phyloP scores from a whole-genome alignment of 1,139 yeast species.

The Candida sp. region DNA sequence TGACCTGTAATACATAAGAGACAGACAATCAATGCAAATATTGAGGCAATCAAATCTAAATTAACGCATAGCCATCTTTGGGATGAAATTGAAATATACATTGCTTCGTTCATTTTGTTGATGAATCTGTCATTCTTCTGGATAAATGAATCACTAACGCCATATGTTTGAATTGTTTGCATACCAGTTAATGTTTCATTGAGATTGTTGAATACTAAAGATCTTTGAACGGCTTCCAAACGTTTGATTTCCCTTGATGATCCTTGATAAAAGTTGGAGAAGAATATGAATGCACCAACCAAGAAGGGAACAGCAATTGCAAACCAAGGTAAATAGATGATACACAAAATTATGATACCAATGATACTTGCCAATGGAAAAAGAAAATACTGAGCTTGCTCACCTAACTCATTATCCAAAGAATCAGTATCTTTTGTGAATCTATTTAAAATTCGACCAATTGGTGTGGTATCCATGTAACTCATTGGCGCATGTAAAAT shows the following conservation, averaged over 20 bases:
- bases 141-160: slow-evolving; percentile 27
- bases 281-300: slow-evolving; percentile 24
- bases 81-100: slow-evolving; percentile 36
- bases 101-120: slow-evolving; percentile 43
- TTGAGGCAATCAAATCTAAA: slow-evolving; percentile 36
- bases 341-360: slow-evolving; percentile 42
- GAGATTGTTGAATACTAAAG: slow-evolving; percentile 44
- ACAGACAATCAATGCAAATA: slow-evolving; percentile 36
- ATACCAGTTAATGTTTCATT: slow-evolving; percentile 45
- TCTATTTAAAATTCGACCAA: slow-evolving; percentile 51
- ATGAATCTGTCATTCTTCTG: slow-evolving; percentile 32
- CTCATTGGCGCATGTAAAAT: slow-evolving; percentile 45
- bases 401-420: slow-evolving; percentile 45
- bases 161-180: slow-evolving; percentile 39
- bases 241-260: slow-evolving; percentile 44
- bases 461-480: slow-evolving; percentile 43
- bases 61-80: slow-evolving; percentile 46
- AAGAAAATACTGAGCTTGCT: slow-evolving; percentile 38
- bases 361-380: slow-evolving; percentile 38
- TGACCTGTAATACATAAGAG: slow-evolving; percentile 39
- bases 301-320: slow-evolving; percentile 44
- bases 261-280: slow-evolving; percentile 40
- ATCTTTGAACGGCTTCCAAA: slow-evolving; percentile 42
- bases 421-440: slow-evolving; percentile 51
- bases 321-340: slow-evolving; percentile 44